Evolutionary conservation across 805 yeast species (phyloP), one percentile per base, ranked within the genome.

Genomic region (Scheffersomyces amazonensis): DNA sequence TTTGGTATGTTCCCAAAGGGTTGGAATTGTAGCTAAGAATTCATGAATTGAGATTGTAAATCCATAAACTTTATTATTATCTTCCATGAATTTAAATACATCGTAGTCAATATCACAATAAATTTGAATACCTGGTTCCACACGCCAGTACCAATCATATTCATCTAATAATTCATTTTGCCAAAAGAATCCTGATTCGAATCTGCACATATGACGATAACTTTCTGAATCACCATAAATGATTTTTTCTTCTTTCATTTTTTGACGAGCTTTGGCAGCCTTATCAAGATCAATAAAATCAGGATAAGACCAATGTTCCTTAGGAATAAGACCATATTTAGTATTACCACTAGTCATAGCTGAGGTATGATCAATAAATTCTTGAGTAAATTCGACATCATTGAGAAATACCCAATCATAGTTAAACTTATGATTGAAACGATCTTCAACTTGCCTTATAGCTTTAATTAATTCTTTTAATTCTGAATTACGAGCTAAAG

Each of bases 341-440:
- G 90, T 80, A 5, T 59, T 72, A 47, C 98, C 98, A 23, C 90
- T 80, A 12, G 81, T 80, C 53, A 88, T 64, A 10, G 84, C 74
- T 2, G 76, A 46, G 11, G 95, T 85, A 20, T 78, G 74, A 19
- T 66, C 64, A 52, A 78, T 87, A 62, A 93, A 91, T 51, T 87
- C 93, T 2, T 87, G 89, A 36, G 78, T 71, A 64, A 91, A 93
- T 34, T 75, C 83, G 41, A 81, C 88, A 58, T 91, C 96, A 61
- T 91, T 91, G 52, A 91, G 71, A 61, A 91, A 93, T 19, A 89
- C 93, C 97, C 98, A 91, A 51, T 95, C 97, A 57, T 91, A 91
- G 46, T 85, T 74, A 66, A 66, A 90, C 34, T 85, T 74, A 13
- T 66, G 58, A 69, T 91, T 91, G 73, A 93, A 91, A 46, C 96